Evolutionary conservation across 2,329 filamentous ascomycete species (phyloP).

Genomic region (Harringtonia lauricola): DNA sequence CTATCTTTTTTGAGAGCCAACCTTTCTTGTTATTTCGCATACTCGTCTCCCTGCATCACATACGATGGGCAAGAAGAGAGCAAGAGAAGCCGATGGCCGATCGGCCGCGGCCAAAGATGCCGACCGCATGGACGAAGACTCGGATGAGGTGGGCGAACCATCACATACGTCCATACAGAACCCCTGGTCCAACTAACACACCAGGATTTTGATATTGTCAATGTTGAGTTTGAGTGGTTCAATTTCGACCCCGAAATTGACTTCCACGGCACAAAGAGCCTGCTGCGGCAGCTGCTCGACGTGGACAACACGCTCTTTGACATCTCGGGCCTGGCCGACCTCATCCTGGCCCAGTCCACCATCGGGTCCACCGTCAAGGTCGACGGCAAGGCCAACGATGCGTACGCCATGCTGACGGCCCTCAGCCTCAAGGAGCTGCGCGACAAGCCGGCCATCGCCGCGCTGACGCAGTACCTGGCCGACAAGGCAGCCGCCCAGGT

Average conservation of each 20-base stretch:
- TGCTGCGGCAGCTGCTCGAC: slow-evolving; percentile 87
- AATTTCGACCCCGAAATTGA: slow-evolving; percentile 83
- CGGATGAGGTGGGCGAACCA: slow-evolving; percentile 36
- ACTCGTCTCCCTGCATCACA: neutral
- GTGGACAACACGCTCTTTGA: slow-evolving; percentile 78
- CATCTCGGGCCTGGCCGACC: slow-evolving; percentile 72
- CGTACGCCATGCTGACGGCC: slow-evolving; percentile 84
- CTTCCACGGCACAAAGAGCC: slow-evolving; percentile 86
- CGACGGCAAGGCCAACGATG: slow-evolving; percentile 86
- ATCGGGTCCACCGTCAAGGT: slow-evolving; percentile 94
- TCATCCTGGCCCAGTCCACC: slow-evolving; percentile 72
- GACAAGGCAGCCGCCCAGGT: slow-evolving; percentile 40
- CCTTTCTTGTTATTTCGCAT: too few species aligned
- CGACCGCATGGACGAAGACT: slow-evolving; percentile 31
- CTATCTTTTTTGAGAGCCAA: too few species aligned
- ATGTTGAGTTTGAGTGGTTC: slow-evolving; percentile 99
- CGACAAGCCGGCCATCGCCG: slow-evolving; percentile 60
- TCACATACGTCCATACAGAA: neutral
- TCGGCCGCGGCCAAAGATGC: slow-evolving; percentile 13
- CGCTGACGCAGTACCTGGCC: slow-evolving; percentile 61
- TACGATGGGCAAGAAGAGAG: slow-evolving; percentile 24
- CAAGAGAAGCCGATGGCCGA: slow-evolving; percentile 23
- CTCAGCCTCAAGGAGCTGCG: slow-evolving; percentile 73
- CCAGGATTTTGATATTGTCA: slow-evolving; percentile 80
- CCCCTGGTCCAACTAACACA: slow-evolving; percentile 9